phyloP scores from a whole-genome alignment of 1,284 basidiomycete species.

The Athelia psychrophila region DNA sequence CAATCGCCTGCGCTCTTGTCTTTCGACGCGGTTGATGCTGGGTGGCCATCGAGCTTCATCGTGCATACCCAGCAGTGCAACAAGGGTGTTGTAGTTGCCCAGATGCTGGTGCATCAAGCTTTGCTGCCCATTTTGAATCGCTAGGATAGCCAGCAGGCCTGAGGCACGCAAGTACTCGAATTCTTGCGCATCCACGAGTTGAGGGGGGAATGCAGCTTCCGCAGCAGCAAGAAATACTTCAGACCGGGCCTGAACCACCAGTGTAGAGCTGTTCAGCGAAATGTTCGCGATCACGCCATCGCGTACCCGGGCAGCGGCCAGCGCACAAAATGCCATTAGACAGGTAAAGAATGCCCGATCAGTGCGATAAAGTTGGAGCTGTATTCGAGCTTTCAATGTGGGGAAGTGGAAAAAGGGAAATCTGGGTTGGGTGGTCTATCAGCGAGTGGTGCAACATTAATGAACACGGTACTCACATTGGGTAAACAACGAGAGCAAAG shows the following conservation, averaged over 20 bases:
- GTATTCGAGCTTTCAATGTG: not conserved
- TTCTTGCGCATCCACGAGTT: not conserved
- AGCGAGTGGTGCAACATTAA: too few species aligned
- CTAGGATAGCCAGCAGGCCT: not conserved
- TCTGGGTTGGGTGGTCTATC: too few species aligned
- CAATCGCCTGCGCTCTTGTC: not conserved
- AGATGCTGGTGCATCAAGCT: not conserved
- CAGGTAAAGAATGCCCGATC: not conserved
- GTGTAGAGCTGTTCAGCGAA: not conserved
- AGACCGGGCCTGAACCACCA: not conserved
- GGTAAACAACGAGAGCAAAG: not conserved
- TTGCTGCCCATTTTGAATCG: not conserved
- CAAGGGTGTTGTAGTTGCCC: not conserved
- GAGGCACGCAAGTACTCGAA: not conserved
- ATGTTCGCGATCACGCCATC: not conserved
- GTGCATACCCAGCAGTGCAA: not conserved
- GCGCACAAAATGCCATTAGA: not conserved
- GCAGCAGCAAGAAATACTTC: not conserved
- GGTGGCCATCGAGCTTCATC: constrained; percentile 1
- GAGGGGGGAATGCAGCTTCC: not conserved
- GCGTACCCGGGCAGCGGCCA: not conserved
- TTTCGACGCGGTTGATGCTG: not conserved
- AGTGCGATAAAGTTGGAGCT: not conserved
- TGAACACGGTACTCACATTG: not conserved
- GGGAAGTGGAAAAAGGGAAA: not conserved